Evolutionary conservation across 2,329 filamentous ascomycete genomes (phyloP).

Genomic region (Aspergillus neotritici): DNA sequence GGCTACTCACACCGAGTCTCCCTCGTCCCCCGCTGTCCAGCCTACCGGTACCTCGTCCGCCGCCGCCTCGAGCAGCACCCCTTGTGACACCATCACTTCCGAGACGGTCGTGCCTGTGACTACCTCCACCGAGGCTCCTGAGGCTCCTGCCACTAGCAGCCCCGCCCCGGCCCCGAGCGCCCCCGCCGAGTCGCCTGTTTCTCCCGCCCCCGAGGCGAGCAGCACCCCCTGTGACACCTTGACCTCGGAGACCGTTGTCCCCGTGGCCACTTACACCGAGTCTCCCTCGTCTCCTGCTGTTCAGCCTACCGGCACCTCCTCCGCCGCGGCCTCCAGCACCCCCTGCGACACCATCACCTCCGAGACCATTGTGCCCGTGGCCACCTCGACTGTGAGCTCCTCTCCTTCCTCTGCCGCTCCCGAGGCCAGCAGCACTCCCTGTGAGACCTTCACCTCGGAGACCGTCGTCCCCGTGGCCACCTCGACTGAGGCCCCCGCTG

Average conservation of each 20-base stretch:
- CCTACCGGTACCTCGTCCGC: too few species aligned
- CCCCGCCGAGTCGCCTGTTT: background rate
- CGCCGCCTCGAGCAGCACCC: conserved; percentile 3
- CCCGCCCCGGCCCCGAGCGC: too few species aligned
- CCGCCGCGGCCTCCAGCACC: conserved; percentile 7
- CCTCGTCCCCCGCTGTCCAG: too few species aligned
- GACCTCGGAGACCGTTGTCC: conserved; percentile 9
- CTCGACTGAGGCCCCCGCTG: conserved; percentile 1
- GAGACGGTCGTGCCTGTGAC: conserved; percentile 7
- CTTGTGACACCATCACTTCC: conserved; percentile 9
- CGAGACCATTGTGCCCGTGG: conserved; percentile 3
- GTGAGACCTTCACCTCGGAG: conserved; percentile 11
- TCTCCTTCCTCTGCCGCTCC: conserved; percentile 8
- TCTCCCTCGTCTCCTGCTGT: too few species aligned
- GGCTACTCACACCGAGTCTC: background rate
- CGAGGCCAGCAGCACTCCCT: conserved; percentile 11
- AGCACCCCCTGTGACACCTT: conserved; percentile 9
- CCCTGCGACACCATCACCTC: conserved; percentile 18
- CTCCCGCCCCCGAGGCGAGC: conserved; percentile 4
- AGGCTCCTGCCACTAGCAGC: conserved; percentile 1
- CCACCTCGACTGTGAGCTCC: background rate
- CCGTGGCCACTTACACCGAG: conserved; percentile 6
- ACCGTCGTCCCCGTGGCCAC: conserved; percentile 3
- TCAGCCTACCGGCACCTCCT: conserved; percentile 2
- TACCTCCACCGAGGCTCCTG: conserved; percentile 2